phyloP scores from a whole-genome alignment of 305 asterid genomes.

The Caryopteris hybrid region DNA sequence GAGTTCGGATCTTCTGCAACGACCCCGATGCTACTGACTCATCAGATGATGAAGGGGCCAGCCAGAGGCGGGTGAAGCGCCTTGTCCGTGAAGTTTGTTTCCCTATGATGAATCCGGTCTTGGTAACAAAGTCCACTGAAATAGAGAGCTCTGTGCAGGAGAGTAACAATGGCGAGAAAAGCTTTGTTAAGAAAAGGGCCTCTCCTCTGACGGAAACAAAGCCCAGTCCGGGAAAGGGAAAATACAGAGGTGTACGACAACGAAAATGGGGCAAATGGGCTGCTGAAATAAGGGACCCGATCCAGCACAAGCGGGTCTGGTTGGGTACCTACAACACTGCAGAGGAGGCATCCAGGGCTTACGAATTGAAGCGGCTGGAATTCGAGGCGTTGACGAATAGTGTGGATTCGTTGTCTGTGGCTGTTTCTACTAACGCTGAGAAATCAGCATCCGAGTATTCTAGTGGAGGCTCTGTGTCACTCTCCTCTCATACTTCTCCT shows the following conservation, averaged over 20 bases:
- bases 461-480: constrained; percentile 31
- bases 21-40: constrained; percentile 96
- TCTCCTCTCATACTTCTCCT: constrained; percentile 39
- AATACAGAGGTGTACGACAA: constrained; percentile 63
- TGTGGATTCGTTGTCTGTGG: constrained; percentile 12
- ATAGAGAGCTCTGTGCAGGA: constrained; percentile 43
- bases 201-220: neutral
- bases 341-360: constrained; percentile 72
- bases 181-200: constrained; percentile 22
- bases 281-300: constrained; percentile 87
- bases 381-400: constrained; percentile 41
- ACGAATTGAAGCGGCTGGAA: constrained; percentile 56
- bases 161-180: constrained; percentile 47
- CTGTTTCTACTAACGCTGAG: neutral
- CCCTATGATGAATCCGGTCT: constrained; percentile 9
- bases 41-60: constrained; percentile 60
- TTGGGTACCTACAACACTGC: constrained; percentile 71
- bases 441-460: constrained; percentile 35
- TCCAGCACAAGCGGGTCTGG: constrained; percentile 67
- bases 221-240: constrained; percentile 17
- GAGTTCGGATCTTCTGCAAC: constrained; percentile 46
- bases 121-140: neutral
- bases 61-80: constrained; percentile 34
- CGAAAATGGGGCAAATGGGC: constrained; percentile 99
- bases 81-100: constrained; percentile 44